Percentiles rank a stretch among this genome's conserved stretches.
phyloP scores from a whole-genome alignment of 225 moss, liverwort and hornwort genomes.

The Antitrichia curtipendula region DNA sequence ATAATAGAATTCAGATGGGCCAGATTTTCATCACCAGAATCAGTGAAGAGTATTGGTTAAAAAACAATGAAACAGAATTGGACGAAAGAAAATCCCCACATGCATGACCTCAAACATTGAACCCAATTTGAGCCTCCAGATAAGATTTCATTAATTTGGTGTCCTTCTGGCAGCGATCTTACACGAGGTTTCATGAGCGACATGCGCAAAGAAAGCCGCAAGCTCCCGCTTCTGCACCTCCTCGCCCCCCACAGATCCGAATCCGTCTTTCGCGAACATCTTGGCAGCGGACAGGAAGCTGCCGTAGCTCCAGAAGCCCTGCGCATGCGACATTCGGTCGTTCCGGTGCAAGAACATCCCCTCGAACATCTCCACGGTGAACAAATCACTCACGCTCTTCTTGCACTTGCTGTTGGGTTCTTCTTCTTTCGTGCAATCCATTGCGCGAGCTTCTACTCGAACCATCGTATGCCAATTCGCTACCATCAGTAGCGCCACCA shows the following conservation, averaged over 20 bases:
- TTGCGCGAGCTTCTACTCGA: neutral
- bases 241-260: constrained; percentile 55
- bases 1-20: neutral
- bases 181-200: constrained; percentile 77
- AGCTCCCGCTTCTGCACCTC: constrained; percentile 60
- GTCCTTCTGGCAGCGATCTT: neutral
- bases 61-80: neutral
- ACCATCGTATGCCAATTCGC: neutral
- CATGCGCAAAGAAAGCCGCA: constrained; percentile 77
- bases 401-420: constrained; percentile 8
- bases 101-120: neutral
- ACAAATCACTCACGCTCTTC: constrained; percentile 34
- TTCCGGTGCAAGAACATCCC: constrained; percentile 59
- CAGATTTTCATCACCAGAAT: neutral
- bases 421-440: neutral
- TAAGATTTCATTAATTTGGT: neutral
- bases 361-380: constrained; percentile 42
- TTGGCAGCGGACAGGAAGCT: constrained; percentile 47
- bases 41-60: neutral
- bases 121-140: neutral
- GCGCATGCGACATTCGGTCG: constrained; percentile 39
- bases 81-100: too few relatives aligned
- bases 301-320: constrained; percentile 47
- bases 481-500: neutral
- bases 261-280: constrained; percentile 40